phyloP scores from a whole-genome alignment of 1,139 yeast genomes.

The Saccharomyces hybrid region DNA sequence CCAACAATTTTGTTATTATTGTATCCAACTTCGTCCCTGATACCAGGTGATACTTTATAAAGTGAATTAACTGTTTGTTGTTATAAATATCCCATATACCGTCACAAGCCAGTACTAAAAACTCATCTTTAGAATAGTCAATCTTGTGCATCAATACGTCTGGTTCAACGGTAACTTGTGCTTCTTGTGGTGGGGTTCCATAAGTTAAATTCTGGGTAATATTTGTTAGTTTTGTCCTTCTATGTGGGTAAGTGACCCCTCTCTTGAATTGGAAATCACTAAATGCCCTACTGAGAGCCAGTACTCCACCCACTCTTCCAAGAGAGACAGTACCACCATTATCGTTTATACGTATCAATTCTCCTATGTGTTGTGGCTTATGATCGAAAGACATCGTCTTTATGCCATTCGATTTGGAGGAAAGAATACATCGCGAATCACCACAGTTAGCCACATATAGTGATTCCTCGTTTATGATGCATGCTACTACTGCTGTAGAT shows the following conservation, averaged over 20 bases:
- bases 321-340: constrained; percentile 65
- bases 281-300: constrained; percentile 68
- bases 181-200: constrained; percentile 32
- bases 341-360: constrained; percentile 61
- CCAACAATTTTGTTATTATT: constrained; percentile 51
- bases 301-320: constrained; percentile 63
- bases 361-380: constrained; percentile 71
- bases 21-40: constrained; percentile 52
- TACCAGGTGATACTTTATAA: constrained; percentile 50
- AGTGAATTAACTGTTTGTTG: constrained; percentile 44
- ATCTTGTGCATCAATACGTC: constrained; percentile 48
- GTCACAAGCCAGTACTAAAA: constrained; percentile 63
- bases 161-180: constrained; percentile 58
- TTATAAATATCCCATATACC: constrained; percentile 77
- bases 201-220: constrained; percentile 7
- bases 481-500: constrained; percentile 55
- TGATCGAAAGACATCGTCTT: constrained; percentile 68
- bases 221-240: not conserved
- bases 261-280: constrained; percentile 64
- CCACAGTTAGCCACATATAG: constrained; percentile 62
- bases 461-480: constrained; percentile 40
- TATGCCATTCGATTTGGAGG: constrained; percentile 34
- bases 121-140: constrained; percentile 49
- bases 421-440: constrained; percentile 61
- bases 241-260: constrained; percentile 34